Evolutionary conservation across 2,329 filamentous ascomycete genomes (phyloP), one percentile per base, ranked within the genome.

Genomic region (Colletotrichum tofieldiae): DNA sequence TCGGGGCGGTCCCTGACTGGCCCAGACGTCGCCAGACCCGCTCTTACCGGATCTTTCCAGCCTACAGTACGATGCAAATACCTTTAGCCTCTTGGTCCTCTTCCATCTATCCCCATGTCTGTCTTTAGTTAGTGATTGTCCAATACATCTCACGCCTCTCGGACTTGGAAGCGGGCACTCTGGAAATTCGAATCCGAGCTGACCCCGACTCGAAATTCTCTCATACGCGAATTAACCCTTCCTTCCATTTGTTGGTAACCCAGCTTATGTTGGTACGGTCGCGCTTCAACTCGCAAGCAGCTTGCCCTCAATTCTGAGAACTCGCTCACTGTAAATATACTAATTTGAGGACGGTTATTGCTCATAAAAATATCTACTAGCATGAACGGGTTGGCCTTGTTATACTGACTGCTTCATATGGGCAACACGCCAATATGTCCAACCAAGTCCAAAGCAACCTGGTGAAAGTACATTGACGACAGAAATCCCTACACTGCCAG

Each of bases 1-100:
- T 65, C 41, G 68, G 68, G 37, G 64, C 58, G 26, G 51, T 66
- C 56, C 4, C 65, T n/a, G 54, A 70, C 55, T 60, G 47, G 20
- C n/a, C 41, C 14, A 45, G 23, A 3, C 26, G 54, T 12, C 2
- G n/a, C 29, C 47, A 23, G 14, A 37, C n/a, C 59, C 23, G 41
- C 60, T 41, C 47, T 20, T 41, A n/a, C 32, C 60, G 35, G 32
- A 20, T 41, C 35, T 63, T 18, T 41, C n/a, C n/a, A 56, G 35
- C 11, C 35, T 39, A 39, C 23, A 26, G 23, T 26, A 26, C 20
- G 54, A 7, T n/a, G 20, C 32, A 20, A 18, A 35, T 20, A 37
- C 18, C 20, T 56, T 39, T 43, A 43, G 12, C 41, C 41, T 18
- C 16, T 18, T 32, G 45, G 45, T 11, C 26, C 51, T 20, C 26